A percentile compares a stretch with the other conserved stretches of the same genome.
Conservation (phyloP, 106 monocot genomes). For the Dendrobium nobile region DNA sequence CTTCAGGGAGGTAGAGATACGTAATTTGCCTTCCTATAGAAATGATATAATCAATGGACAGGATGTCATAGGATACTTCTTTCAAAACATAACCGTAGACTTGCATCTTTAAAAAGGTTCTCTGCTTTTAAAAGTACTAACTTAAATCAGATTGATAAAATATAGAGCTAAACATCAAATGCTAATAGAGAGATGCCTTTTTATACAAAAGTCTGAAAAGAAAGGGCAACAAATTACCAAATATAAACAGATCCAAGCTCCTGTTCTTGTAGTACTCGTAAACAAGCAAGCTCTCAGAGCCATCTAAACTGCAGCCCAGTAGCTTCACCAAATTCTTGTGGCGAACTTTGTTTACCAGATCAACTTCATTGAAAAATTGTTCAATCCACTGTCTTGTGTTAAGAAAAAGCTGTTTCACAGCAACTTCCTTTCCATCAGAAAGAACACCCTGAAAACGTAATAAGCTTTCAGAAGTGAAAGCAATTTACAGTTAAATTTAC, state of each 20-base stretch:
- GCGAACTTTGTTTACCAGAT: slow-evolving; percentile 53
- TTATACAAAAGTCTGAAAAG: not conserved
- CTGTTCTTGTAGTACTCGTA: slow-evolving; percentile 52
- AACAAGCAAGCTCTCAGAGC: slow-evolving; percentile 54
- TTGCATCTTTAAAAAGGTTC: not conserved
- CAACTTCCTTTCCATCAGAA: slow-evolving; percentile 58
- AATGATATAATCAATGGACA: not conserved
- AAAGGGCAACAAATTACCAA: slow-evolving; percentile 25
- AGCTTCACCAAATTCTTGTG: slow-evolving; percentile 66
- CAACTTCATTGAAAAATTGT: slow-evolving; percentile 65
- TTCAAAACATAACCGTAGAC: not conserved
- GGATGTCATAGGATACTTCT: not conserved
- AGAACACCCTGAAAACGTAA: slow-evolving; percentile 37
- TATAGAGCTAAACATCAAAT: not conserved
- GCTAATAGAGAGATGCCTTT: not conserved
- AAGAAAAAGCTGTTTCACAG: slow-evolving; percentile 56
- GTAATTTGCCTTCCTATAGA: too few species aligned
- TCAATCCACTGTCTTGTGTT: slow-evolving; percentile 63
- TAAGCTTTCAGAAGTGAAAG: not conserved
- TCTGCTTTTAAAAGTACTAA: not conserved
- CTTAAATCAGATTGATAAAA: not conserved
- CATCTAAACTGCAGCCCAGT: slow-evolving; percentile 62
- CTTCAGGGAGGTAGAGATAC: too few species aligned
- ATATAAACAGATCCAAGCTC: slow-evolving; percentile 59
- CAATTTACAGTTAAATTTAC: not conserved